Base-by-base conservation (phyloP, 2,329 filamentous ascomycete species). In the Fusarium chaquense region DNA sequence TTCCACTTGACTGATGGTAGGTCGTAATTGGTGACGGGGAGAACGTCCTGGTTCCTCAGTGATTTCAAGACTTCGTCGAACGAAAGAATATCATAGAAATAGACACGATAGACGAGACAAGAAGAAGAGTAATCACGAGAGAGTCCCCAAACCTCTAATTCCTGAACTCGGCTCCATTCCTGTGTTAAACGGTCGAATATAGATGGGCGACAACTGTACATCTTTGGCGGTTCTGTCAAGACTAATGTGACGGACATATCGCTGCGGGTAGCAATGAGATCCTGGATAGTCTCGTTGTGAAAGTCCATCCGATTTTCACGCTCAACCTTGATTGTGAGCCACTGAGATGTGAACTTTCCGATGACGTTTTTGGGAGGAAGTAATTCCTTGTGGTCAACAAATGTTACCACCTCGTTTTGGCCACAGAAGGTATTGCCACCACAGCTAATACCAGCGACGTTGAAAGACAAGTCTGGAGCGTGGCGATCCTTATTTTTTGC, bases 191-290 rank as follows among this genome's bases (percentile, higher is more conserved):
- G 38, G 30, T 49, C 57, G 24, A 16, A 8, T n/a, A 12, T 10
- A 50, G 61, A 32, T 2, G 11, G 36, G 13, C 40, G 8, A 64
- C 36, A 33, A 36, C 62, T 20, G 74, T 86, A 87, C 53, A 87
- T 84, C 2, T 80, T 80, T 0, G 87, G 87, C 2, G 86, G 81
- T 32, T 85, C 82, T 22, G 73, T 79, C 11, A 90, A 81, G 0
- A 87, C 85, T 4, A 90, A 70, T 0, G 83, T 85, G 18, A 89
- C 72, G 1, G 80, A 78, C 64, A 78, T 57, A 65, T 79, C 51
- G 22, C 73, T 35, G 33, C 76, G 75, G 76, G 69, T 81, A 70
- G 77, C 74, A 3, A 87, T 76, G 11, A 84, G 72, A 51, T 86
- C 82, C 30, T 84, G 67, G 33, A 88, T 82, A 3, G 79, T 84